These are phyloP conservation scores for Solanum ahanhuiri DNA, from an alignment of 257 asterid species.

Conservation along the genomic window DNA sequence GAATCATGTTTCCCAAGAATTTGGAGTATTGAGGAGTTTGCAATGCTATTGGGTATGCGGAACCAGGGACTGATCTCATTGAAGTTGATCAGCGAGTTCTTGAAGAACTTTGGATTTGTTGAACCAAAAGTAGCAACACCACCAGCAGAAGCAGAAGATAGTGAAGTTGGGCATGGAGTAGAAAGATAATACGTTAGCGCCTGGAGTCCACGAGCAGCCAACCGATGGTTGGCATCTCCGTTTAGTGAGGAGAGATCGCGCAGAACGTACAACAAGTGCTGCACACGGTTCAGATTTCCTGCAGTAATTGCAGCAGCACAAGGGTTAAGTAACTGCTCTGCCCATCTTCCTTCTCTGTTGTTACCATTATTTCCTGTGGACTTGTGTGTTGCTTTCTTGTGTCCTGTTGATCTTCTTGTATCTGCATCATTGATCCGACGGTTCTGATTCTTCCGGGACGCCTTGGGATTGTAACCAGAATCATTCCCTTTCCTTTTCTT, in stretches of 20 bases:
- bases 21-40: conserved; percentile 73
- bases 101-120: conserved; percentile 43
- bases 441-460: conserved; percentile 13
- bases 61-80: conserved; percentile 86
- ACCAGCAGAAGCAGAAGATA: conserved; percentile 6
- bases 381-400: conserved; percentile 24
- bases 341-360: conserved; percentile 76
- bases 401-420: conserved; percentile 17
- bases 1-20: conserved; percentile 37
- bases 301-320: conserved; percentile 71
- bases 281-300: conserved; percentile 50
- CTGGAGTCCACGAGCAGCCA: conserved; percentile 62
- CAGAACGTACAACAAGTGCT: conserved; percentile 61
- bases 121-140: conserved; percentile 37
- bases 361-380: conserved; percentile 21
- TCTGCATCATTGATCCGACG: conserved; percentile 3
- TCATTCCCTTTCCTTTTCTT: conserved; percentile 48
- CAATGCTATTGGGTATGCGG: conserved; percentile 65
- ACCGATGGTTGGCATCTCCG: conserved; percentile 78
- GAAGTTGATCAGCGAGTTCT: conserved; percentile 53
- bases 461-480: conserved; percentile 10
- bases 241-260: conserved; percentile 55
- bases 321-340: conserved; percentile 80
- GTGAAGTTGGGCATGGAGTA: conserved; percentile 8
- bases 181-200: conserved; percentile 55